phyloP scores from a whole-genome alignment of 768 basidiomycete genomes.

The Phanerochaete sordida region DNA sequence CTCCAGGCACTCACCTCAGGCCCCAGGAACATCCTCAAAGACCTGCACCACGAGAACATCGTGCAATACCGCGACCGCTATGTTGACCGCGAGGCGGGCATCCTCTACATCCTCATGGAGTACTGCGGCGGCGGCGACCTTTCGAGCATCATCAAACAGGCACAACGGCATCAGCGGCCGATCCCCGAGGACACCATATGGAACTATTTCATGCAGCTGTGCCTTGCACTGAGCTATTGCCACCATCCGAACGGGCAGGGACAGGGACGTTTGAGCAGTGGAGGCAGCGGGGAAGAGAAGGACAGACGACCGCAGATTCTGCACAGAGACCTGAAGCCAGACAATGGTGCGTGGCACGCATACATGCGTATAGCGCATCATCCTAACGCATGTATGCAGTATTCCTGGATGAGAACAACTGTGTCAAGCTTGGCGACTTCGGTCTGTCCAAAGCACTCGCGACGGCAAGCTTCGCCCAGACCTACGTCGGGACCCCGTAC shows the following conservation, averaged over 20 bases:
- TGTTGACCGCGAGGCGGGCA: constrained; percentile 86
- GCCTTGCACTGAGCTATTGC: constrained; percentile 87
- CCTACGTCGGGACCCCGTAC: constrained; percentile 98
- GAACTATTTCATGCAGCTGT: constrained; percentile 93
- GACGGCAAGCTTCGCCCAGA: constrained; percentile 87
- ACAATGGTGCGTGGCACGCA: constrained; percentile 69
- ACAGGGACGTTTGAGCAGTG: constrained; percentile 35
- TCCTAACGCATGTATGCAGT: constrained; percentile 42
- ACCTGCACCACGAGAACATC: constrained; percentile 92
- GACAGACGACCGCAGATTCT: constrained; percentile 72
- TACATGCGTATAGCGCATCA: background rate
- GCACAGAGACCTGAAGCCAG: constrained; percentile 95
- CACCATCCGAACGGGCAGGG: constrained; percentile 65
- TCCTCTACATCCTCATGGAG: constrained; percentile 98
- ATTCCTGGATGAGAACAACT: constrained; percentile 80
- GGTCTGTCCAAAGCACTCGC: constrained; percentile 91
- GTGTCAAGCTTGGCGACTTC: constrained; percentile 96
- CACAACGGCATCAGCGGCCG: constrained; percentile 60
- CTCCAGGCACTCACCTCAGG: background rate
- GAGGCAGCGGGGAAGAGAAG: constrained; percentile 33
- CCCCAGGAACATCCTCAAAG: constrained; percentile 90
- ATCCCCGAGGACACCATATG: constrained; percentile 93
- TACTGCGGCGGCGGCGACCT: constrained; percentile 98
- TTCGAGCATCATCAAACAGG: constrained; percentile 79
- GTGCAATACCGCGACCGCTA: constrained; percentile 92